Base-by-base conservation (phyloP, 140 eudicot genomes). In the Cichorium intybus region DNA sequence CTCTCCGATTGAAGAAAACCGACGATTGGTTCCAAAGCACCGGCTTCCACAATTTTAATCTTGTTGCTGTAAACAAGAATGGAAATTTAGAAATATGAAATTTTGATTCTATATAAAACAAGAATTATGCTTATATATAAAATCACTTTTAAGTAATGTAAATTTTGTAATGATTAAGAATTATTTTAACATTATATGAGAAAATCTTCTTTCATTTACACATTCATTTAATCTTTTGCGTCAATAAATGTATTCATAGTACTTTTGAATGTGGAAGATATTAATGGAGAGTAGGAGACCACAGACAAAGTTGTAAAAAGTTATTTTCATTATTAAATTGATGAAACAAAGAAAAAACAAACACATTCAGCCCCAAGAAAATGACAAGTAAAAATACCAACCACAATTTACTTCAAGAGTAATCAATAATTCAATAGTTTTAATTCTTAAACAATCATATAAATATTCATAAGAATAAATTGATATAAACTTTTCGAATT, bases 11-110 rank as follows among this genome's bases (percentile, higher is more conserved):
- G 87, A 57, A 94, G 97, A 78, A 89, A 86, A 26, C 63, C 35
- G 50, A 86, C 79, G 10, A 94, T 89, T 5, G 99, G 99, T 59
- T 82, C 79, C 16, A 94, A 65, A 20, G 90, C 99, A 74, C 99
- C 99, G 21, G 89, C 88, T 7, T 79, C 79, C 31, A 94, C 86
- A 24, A 94, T 94, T 33, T 82, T 81, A 43, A 82, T 78, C 79
- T 94, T 94, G 80, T 94, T 94, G 49, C 99, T 94, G 94, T 63
- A 64, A 6, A 64, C 10, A 55, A 26, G 10, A 23, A 21, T 46
- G 23, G 27, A 39, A 4, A 50, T 52, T 51, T 34, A 51, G 15
- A 49, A 0, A 35, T 45, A 33, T 14, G 6, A 16, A 43, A 69
- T 11, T 0, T 12, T 14, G 16, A 22, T 50, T 53, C 18, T 2